phyloP scores from a whole-genome alignment of 768 basidiomycete species.

The Pilatotrama ljubarskyi region DNA sequence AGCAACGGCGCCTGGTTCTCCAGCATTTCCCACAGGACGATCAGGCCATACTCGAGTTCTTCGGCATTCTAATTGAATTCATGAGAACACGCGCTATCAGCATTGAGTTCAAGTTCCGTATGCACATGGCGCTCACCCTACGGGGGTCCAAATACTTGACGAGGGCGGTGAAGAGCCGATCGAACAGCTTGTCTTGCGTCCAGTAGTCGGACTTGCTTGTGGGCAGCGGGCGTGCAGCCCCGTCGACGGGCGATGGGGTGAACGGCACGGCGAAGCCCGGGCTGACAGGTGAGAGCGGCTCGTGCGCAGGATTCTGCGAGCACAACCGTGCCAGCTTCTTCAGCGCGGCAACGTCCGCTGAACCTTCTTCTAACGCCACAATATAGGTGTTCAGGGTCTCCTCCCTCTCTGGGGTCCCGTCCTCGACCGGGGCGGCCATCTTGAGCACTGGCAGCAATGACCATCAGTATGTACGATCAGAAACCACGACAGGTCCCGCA shows the following conservation, averaged over 20 bases:
- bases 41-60: slow-evolving; percentile 74
- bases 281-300: slow-evolving; percentile 54
- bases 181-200: slow-evolving; percentile 70
- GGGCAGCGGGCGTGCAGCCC: slow-evolving; percentile 40
- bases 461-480: slow-evolving; percentile 26
- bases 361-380: slow-evolving; percentile 50
- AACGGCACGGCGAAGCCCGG: slow-evolving; percentile 50
- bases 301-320: slow-evolving; percentile 52
- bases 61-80: slow-evolving; percentile 51
- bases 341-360: slow-evolving; percentile 53
- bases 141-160: slow-evolving; percentile 60
- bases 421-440: slow-evolving; percentile 48
- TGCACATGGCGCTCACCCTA: slow-evolving; percentile 46
- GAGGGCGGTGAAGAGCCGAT: slow-evolving; percentile 66
- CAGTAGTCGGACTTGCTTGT: slow-evolving; percentile 62
- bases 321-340: slow-evolving; percentile 69
- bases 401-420: slow-evolving; percentile 40
- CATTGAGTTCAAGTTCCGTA: slow-evolving; percentile 11
- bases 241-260: slow-evolving; percentile 59
- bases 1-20: slow-evolving; percentile 70
- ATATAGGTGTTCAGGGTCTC: slow-evolving; percentile 58
- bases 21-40: slow-evolving; percentile 82
- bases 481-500: slow-evolving; percentile 8
- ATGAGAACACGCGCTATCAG: slow-evolving; percentile 20
- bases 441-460: slow-evolving; percentile 53